A percentile compares a stretch with the other conserved stretches of the same genome.
Evolutionary conservation across 2,329 filamentous ascomycete species (phyloP).

Genomic region (Curvularia hawaiiensis): DNA sequence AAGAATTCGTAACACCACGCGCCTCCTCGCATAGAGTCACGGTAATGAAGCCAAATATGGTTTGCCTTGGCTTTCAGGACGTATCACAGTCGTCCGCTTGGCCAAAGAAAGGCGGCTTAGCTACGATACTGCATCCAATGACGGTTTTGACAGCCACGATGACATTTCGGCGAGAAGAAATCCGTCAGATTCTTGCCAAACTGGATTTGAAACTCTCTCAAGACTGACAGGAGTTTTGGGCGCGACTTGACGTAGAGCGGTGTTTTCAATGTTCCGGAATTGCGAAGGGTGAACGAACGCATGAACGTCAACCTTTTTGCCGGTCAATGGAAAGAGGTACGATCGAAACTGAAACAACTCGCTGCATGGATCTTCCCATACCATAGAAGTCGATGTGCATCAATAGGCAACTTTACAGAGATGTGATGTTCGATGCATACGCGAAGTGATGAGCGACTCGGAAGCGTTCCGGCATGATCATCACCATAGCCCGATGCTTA

Average conservation of each 20-base stretch:
- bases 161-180: slow-evolving; percentile 24
- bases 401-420: slow-evolving; percentile 14
- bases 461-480: neutral
- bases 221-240: slow-evolving; percentile 29
- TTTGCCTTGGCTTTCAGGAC: neutral
- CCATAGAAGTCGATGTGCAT: slow-evolving; percentile 15
- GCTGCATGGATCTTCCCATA: slow-evolving; percentile 21
- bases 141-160: slow-evolving; percentile 29
- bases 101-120: slow-evolving; percentile 15
- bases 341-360: slow-evolving; percentile 30
- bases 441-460: slow-evolving; percentile 2
- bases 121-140: slow-evolving; percentile 23
- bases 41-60: slow-evolving; percentile 9
- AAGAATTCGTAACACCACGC: slow-evolving; percentile 26
- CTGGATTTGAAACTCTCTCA: slow-evolving; percentile 35
- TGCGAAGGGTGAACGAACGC: slow-evolving; percentile 31
- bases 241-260: slow-evolving; percentile 22
- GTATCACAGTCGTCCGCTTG: slow-evolving; percentile 10
- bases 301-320: slow-evolving; percentile 30
- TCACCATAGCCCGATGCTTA: neutral
- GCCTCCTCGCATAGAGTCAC: slow-evolving; percentile 28
- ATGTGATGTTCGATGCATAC: slow-evolving; percentile 5
- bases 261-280: slow-evolving; percentile 25
- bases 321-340: slow-evolving; percentile 15
- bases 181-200: slow-evolving; percentile 37